Base-by-base conservation (phyloP, 306 rosid genomes). In the Glycine soja region DNA sequence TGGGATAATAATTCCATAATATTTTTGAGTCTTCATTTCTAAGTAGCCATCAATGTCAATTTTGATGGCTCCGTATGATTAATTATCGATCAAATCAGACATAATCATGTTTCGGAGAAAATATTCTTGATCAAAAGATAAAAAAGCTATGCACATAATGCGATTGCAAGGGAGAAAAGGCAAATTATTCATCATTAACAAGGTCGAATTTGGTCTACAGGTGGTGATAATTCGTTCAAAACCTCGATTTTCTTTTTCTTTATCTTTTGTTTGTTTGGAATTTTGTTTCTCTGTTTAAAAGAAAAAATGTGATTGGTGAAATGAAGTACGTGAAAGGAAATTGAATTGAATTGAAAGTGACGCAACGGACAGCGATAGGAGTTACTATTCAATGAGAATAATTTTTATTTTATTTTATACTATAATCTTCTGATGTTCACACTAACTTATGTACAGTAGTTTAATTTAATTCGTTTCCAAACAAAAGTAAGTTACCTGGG, bases 51-150 rank as follows among this genome's bases (percentile, higher is more conserved):
- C 65, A 72, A 88, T 66, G 83, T 84, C 89, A 84, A 84, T 48
- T 50, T 56, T 84, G 84, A 85, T 87, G 86, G 88, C 89, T 88
- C 59, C 51, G 24, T 62, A 81, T 84, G 85, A 86, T 88, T 86
- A 84, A 81, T 81, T 75, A 86, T 70, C 59, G 74, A 78, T 80
- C 43, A 69, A 69, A 85, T 84, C 78, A 80, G 84, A 88, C 92
- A 88, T 82, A 88, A 88, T 88, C 84, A 86, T 88, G 80, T 30
- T 62, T 54, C 3, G 4, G 63, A 19, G 66, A 79, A 81, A 81
- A 75, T 65, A 75, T 78, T 79, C 70, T 79, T 82, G 59, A 84
- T 84, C 79, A 76, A 84, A 84, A 81, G 82, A 45, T 70, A 80
- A 86, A 82, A 80, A 86, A 82, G 92, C 46, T 14, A 45, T 40